These are phyloP conservation scores for Colletotrichum sp. DNA, from an alignment of 2,329 filamentous ascomycete species.

Conservation along the genomic window DNA sequence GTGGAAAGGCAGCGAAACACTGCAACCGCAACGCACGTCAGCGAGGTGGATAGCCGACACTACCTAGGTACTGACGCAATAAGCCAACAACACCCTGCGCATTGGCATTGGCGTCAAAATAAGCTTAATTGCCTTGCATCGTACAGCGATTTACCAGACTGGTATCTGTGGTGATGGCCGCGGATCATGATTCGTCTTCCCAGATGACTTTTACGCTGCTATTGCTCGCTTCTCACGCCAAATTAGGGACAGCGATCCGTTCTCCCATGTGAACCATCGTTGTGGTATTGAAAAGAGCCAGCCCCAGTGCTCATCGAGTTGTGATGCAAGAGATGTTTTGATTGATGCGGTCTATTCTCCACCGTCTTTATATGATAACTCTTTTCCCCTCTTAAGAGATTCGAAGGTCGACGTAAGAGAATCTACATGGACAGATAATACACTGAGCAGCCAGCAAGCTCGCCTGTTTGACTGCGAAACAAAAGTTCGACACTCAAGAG, in stretches of 20 bases:
- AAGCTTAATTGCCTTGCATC: neutral
- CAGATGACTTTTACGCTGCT: neutral
- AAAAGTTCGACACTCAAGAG: too few relatives aligned
- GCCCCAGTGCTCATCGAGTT: neutral
- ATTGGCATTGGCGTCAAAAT: neutral
- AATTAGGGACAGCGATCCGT: neutral
- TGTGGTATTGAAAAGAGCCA: neutral
- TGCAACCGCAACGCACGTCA: neutral
- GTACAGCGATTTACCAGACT: accelerated
- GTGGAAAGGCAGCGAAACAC: neutral
- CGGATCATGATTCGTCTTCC: neutral
- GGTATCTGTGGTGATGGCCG: neutral
- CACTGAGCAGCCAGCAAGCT: accelerated
- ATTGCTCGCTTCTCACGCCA: neutral
- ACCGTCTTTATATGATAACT: neutral
- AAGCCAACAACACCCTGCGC: neutral
- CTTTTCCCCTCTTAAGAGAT: neutral
- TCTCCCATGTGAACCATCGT: accelerated
- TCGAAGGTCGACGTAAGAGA: neutral
- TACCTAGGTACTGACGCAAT: neutral
- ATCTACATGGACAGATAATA: neutral
- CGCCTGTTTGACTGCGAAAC: accelerated
- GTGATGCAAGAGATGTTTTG: accelerated
- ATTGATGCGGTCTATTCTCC: neutral
- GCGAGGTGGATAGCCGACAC: neutral